Percentiles rank a stretch among this genome's conserved stretches.
These are phyloP conservation scores for Amphibolis antarctica DNA, from an alignment of 106 monocot species.

Conservation along the genomic window DNA sequence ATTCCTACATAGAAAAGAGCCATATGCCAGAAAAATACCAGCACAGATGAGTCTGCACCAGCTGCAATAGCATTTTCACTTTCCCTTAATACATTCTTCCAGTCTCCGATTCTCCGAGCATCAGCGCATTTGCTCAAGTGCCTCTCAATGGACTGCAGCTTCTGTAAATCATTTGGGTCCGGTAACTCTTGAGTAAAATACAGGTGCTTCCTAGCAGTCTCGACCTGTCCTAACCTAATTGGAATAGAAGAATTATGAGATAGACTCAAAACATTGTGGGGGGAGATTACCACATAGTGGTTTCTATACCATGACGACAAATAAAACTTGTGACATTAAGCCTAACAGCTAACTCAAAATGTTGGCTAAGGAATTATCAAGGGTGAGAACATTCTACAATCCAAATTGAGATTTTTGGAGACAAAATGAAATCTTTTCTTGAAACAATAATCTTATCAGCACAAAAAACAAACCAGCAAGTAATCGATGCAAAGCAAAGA, in stretches of 20 bases:
- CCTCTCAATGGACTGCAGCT: constrained; percentile 51
- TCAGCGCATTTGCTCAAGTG: constrained; percentile 40
- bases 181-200: constrained; percentile 24
- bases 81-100: constrained; percentile 67
- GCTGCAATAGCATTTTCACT: constrained; percentile 61
- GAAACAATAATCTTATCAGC: no score
- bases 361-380: no score
- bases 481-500: neutral
- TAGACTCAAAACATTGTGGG: neutral
- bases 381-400: no score
- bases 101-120: constrained; percentile 54
- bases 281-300: no score
- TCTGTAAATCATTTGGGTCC: constrained; percentile 48
- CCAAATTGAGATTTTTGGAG: no score
- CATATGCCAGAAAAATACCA: constrained; percentile 29
- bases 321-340: no score
- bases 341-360: no score
- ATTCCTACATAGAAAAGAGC: neutral
- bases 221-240: constrained; percentile 57
- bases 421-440: no score
- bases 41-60: constrained; percentile 54
- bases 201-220: constrained; percentile 46
- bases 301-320: no score
- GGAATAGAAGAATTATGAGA: neutral
- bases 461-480: no score